Evolutionary conservation across 768 basidiomycete species (phyloP).

Genomic region (Termitomyces eurrhizus): DNA sequence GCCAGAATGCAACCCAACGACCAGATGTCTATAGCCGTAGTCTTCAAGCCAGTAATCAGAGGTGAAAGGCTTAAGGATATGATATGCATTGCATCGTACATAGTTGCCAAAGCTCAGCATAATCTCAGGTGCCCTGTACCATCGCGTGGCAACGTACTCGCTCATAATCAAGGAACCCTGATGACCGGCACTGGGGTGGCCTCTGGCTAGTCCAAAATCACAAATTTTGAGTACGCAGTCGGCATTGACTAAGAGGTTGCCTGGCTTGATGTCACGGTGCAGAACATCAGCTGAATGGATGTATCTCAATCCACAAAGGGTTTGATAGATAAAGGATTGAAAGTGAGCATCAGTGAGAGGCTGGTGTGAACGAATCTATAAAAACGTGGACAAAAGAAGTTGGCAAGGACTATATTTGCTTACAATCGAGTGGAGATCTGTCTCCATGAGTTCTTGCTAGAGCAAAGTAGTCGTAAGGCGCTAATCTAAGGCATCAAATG

Average conservation of each 20-base stretch:
- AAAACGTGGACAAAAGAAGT: background rate
- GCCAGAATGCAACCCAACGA: constrained; percentile 94
- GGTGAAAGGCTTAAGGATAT: background rate
- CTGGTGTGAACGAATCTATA: constrained; percentile 78
- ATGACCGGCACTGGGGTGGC: constrained; percentile 86
- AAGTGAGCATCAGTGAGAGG: constrained; percentile 88
- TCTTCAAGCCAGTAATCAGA: constrained; percentile 37
- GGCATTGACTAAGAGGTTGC: constrained; percentile 93
- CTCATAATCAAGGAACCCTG: constrained; percentile 90
- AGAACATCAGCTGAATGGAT: constrained; percentile 98
- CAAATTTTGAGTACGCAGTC: constrained; percentile 99
- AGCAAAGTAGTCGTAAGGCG: constrained; percentile 3
- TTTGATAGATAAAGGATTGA: constrained; percentile 97
- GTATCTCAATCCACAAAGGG: constrained; percentile 95
- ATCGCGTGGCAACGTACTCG: constrained; percentile 97
- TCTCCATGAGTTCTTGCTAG: constrained; percentile 99
- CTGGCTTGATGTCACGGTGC: constrained; percentile 93
- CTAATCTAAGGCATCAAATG: background rate
- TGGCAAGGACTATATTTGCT: constrained; percentile 19
- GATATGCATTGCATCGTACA: constrained; percentile 42
- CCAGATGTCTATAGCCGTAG: constrained; percentile 95
- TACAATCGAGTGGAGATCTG: constrained; percentile 99
- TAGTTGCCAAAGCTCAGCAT: constrained; percentile 98
- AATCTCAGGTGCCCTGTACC: constrained; percentile 99
- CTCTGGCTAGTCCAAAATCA: constrained; percentile 95